phyloP scores from a whole-genome alignment of 2,329 filamentous ascomycete species.

The Acrocalymma vagum region DNA sequence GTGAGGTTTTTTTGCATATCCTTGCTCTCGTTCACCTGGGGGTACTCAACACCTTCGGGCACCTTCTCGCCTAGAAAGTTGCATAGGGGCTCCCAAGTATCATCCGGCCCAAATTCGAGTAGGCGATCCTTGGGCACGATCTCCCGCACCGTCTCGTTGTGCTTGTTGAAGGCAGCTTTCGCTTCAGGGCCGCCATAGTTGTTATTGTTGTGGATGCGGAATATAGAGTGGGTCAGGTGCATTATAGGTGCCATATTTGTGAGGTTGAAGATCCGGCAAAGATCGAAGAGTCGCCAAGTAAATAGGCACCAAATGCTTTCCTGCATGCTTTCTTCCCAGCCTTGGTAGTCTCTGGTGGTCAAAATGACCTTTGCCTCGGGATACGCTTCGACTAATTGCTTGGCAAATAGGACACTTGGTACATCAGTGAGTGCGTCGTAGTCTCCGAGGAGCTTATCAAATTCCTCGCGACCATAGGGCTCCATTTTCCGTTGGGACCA shows the following conservation, averaged over 20 bases:
- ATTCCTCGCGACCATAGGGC: conserved; percentile 48
- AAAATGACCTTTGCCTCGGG: conserved; percentile 44
- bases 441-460: conserved; percentile 56
- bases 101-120: conserved; percentile 35
- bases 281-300: conserved; percentile 28
- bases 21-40: conserved; percentile 28
- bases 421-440: conserved; percentile 48
- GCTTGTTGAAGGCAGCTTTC: conserved; percentile 28
- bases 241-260: conserved; percentile 33
- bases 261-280: conserved; percentile 26
- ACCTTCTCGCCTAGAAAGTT: conserved; percentile 32
- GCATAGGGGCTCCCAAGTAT: conserved; percentile 38
- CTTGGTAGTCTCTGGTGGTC: conserved; percentile 34
- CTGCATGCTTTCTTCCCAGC: conserved; percentile 36
- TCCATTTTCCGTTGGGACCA: conserved; percentile 12
- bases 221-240: conserved; percentile 29
- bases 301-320: conserved; percentile 34
- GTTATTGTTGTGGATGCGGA: conserved; percentile 33
- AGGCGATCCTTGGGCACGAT: conserved; percentile 28
- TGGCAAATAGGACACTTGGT: conserved; percentile 36
- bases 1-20: conserved; percentile 26
- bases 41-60: conserved; percentile 25
- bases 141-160: conserved; percentile 33
- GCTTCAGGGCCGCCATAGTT: conserved; percentile 27
- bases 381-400: conserved; percentile 39